Conservation (phyloP, 441 rosid genomes). For the Erodium moschatum region DNA sequence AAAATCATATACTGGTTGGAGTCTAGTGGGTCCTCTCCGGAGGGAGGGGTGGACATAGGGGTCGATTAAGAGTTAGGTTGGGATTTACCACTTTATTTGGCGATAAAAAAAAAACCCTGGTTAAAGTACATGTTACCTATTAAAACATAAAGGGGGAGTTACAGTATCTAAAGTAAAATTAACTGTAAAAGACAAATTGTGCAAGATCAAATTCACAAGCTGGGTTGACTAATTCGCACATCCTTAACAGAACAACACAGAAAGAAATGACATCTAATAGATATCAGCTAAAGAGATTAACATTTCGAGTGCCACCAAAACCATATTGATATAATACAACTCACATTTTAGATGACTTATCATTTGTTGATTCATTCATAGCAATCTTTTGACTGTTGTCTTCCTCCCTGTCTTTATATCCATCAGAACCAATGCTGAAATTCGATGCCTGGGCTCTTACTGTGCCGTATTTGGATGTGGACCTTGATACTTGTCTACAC, state of each 20-base stretch:
- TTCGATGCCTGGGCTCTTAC: slow-evolving; percentile 55
- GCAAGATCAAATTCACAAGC: background rate
- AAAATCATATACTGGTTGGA: background rate
- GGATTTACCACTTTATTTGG: too few relatives aligned
- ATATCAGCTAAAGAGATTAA: background rate
- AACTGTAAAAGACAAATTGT: background rate
- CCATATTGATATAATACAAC: slow-evolving; percentile 16
- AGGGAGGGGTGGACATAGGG: too few relatives aligned
- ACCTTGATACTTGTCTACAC: slow-evolving; percentile 44
- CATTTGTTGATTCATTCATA: slow-evolving; percentile 28
- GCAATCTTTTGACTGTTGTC: slow-evolving; percentile 31
- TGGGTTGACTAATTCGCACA: background rate
- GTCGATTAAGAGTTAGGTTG: too few relatives aligned
- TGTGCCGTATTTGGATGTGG: slow-evolving; percentile 26
- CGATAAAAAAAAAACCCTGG: too few relatives aligned
- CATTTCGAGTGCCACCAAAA: background rate
- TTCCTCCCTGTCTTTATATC: slow-evolving; percentile 44
- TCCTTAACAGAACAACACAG: background rate
- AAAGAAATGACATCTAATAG: background rate
- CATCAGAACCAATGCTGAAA: slow-evolving; percentile 60
- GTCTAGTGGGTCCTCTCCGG: too few relatives aligned
- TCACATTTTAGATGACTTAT: slow-evolving; percentile 46
- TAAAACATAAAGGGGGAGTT: background rate
- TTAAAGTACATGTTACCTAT: background rate
- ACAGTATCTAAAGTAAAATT: background rate